phyloP scores from a whole-genome alignment of 768 basidiomycete genomes.

The Termitomyces heimii region DNA sequence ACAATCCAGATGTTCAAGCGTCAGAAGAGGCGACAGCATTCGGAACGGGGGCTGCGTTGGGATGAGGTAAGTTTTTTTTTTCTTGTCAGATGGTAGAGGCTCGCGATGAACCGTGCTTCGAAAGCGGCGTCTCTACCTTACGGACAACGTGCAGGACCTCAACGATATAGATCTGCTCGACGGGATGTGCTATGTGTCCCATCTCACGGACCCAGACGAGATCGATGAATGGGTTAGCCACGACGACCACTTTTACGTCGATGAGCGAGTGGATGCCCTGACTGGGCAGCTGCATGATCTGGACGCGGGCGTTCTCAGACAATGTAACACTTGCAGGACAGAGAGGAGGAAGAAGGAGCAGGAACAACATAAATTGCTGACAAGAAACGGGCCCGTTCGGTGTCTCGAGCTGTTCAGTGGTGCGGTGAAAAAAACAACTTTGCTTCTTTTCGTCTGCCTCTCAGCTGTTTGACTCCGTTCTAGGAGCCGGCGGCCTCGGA shows the following conservation, averaged over 20 bases:
- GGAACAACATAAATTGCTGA: slow-evolving; percentile 22
- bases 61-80: slow-evolving; percentile 34
- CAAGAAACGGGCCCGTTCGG: slow-evolving; percentile 38
- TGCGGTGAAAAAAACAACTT: slow-evolving; percentile 19
- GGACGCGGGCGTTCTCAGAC: slow-evolving; percentile 19
- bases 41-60: slow-evolving; percentile 9
- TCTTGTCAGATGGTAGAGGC: neutral
- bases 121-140: slow-evolving; percentile 39
- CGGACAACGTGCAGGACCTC: slow-evolving; percentile 16
- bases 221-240: slow-evolving; percentile 44
- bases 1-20: slow-evolving; percentile 40
- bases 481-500: slow-evolving; percentile 74
- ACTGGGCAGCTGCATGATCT: slow-evolving; percentile 15
- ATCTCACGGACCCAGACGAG: slow-evolving; percentile 23
- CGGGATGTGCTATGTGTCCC: slow-evolving; percentile 48
- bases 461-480: neutral
- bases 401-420: slow-evolving; percentile 70
- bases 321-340: slow-evolving; percentile 34
- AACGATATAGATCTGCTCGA: slow-evolving; percentile 37
- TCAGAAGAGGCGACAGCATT: slow-evolving; percentile 18
- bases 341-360: slow-evolving; percentile 25
- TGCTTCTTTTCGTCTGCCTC: neutral
- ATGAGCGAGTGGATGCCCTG: slow-evolving; percentile 23
- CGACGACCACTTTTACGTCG: slow-evolving; percentile 56
- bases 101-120: neutral